Base-by-base conservation (phyloP, 108 stramenopile species). In the Cyclostephanos invisitatus region DNA sequence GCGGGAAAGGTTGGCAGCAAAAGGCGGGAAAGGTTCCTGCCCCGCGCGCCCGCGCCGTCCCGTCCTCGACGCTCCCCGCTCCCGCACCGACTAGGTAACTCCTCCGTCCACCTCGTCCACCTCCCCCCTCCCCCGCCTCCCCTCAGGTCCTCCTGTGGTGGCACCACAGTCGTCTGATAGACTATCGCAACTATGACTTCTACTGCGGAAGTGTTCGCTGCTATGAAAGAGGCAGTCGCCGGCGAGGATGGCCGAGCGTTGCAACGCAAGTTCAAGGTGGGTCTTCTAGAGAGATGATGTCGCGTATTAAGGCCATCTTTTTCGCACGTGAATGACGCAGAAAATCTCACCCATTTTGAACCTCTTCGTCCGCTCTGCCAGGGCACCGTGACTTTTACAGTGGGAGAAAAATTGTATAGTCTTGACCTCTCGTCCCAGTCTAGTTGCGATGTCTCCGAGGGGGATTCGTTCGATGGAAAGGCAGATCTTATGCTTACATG, bases 191-290 rank as follows among this genome's bases (percentile, higher is more conserved):
- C 36, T 27, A 75, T 75, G 74, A 68, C 60, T 51, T 54, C 77
- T 20, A 78, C 76, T 15, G 25, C 75, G 14, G 81, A 82, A 49
- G 77, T 82, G 17, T 82, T 82, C 44, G 75, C 81, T 32, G 81
- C 81, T 24, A 82, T 82, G 81, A 58, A 50, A 25, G 81, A 82
- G 44, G 81, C 81, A 38, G 81, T 82, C 11, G 50, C 64, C 18
- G 81, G 81, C 25, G 47, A 77, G 12, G 77, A 65, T 11, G 81
- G 81, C 7, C 73, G 69, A 44, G 60, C 72, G 22, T 42, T 82
- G 49, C 81, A 75, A 54, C 40, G 72, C 37, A 82, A 82, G 49
- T 82, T 82, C 65, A 82, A 82, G 81, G 81, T 82, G 48, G 29
- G 73, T 46, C 32, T 24, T n/a, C 7, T 3, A 7, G 0, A 7